These are phyloP conservation scores for Pholiota adiposa DNA, from an alignment of 1,284 basidiomycete species.

Conservation along the genomic window DNA sequence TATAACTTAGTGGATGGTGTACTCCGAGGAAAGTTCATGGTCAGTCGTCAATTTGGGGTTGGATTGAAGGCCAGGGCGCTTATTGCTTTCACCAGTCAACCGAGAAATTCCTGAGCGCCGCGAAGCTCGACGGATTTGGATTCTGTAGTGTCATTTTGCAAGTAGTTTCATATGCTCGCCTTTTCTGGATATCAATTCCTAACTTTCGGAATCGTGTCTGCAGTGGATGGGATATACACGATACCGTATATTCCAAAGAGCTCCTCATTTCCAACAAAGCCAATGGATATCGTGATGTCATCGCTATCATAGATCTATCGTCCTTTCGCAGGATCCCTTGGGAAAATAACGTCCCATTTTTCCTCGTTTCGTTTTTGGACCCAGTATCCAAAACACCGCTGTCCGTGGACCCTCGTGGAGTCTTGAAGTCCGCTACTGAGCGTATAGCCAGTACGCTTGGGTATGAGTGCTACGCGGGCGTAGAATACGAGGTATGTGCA, in stretches of 20 bases:
- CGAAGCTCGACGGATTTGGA: conserved; percentile 84
- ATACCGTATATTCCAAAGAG: conserved; percentile 82
- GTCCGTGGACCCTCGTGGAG: conserved; percentile 83
- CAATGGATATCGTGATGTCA: conserved; percentile 91
- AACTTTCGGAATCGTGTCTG: background rate
- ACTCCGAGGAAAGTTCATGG: conserved; percentile 92
- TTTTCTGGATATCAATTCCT: conserved; percentile 5
- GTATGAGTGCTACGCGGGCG: conserved; percentile 75
- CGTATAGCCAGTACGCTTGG: conserved; percentile 50
- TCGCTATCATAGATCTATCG: conserved; percentile 84
- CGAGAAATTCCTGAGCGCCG: conserved; percentile 88
- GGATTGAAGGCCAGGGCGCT: background rate
- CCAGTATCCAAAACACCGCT: conserved; percentile 81
- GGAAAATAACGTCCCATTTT: conserved; percentile 93
- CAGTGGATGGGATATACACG: conserved; percentile 92
- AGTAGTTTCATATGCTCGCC: conserved; percentile 30
- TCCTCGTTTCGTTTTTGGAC: conserved; percentile 89
- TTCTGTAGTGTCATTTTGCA: conserved; percentile 93
- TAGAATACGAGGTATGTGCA: conserved; percentile 86
- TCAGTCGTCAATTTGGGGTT: conserved; percentile 34
- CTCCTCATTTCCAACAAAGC: conserved; percentile 87
- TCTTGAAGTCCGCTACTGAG: conserved; percentile 68
- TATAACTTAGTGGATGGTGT: conserved; percentile 81
- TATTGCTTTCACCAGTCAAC: conserved; percentile 65
- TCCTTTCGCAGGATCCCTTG: conserved; percentile 90